Base-by-base conservation (phyloP, 306 rosid species). In the Citrullus mucosospermus region DNA sequence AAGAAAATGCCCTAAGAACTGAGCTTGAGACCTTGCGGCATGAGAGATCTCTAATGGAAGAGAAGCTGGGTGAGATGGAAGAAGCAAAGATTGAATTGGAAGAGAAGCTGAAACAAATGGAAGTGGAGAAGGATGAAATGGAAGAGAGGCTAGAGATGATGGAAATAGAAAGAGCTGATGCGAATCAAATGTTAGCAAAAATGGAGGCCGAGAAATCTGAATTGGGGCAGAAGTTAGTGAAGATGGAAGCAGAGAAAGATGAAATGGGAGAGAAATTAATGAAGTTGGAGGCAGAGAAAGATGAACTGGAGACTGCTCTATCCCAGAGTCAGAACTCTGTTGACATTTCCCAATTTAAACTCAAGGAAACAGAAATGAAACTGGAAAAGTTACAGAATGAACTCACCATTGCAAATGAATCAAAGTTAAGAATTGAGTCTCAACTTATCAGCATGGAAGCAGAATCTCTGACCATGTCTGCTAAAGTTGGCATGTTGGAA, bases 1-100 rank as follows among this genome's bases (percentile, higher is more conserved):
- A 46, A 84, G 93, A 87, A 83, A 81, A 66, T 80, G 75, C 87
- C 63, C 80, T 88, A 75, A 91, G 81, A 81, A 81, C 78, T 0
- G 89, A 96, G 86, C 88, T 91, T 78, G 96, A 88, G 83, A 82
- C 85, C 30, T 82, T 90, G 96, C 83, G 15, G 77, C 85, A 81
- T 63, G 93, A 77, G 85, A 86, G 76, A 63, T 81, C 85, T 57
- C 86, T 88, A 78, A 81, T 91, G 78, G 89, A 84, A 79, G 85
- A 70, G 80, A 90, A 85, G 81, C 78, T 91, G 82, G 86, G 81
- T 79, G 83, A 81, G 81, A 81, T 85, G 61, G 87, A 89, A 86
- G 82, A 71, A 66, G 87, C 82, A 78, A 91, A 83, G 80, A 85
- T 85, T 75, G 89, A 88, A 62, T 46, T 84, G 79, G 84, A 80